Conservation (phyloP, 305 asterid species). For the Solanum hybrid region DNA sequence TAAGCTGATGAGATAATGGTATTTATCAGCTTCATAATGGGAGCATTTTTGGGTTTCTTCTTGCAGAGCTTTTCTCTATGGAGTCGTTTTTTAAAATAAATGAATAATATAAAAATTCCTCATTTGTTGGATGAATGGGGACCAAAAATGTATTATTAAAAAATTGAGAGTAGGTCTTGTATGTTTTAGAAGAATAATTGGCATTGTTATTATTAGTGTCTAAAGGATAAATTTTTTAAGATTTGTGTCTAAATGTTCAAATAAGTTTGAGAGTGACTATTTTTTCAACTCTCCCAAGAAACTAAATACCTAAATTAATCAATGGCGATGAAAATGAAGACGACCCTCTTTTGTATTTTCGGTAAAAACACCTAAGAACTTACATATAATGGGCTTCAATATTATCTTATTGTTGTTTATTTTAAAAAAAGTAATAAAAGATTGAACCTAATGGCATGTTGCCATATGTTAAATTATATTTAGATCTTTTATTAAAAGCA, state of each 20-base stretch:
- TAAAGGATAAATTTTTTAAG: too few species aligned
- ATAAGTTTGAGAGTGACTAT: neutral
- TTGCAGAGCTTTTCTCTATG: neutral
- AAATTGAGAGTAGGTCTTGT: neutral
- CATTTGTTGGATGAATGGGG: neutral
- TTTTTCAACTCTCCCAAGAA: neutral
- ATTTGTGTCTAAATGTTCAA: neutral
- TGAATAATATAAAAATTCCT: too few species aligned
- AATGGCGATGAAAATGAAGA: neutral
- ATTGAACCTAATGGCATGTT: neutral
- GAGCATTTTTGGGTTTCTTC: neutral
- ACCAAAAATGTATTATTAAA: too few species aligned
- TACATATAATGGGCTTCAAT: neutral
- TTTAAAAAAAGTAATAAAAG: too few species aligned
- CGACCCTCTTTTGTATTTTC: too few species aligned
- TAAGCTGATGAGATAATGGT: neutral
- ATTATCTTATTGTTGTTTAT: neutral
- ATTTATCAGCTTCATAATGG: neutral
- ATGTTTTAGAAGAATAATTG: neutral
- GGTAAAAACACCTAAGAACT: too few species aligned
- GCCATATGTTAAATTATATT: neutral
- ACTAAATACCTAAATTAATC: neutral
- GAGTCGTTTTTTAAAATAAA: too few species aligned
- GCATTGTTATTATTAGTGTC: neutral
- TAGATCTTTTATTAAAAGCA: too few species aligned